Conservation (phyloP, 768 basidiomycete species). For the Cyathus striatus region DNA sequence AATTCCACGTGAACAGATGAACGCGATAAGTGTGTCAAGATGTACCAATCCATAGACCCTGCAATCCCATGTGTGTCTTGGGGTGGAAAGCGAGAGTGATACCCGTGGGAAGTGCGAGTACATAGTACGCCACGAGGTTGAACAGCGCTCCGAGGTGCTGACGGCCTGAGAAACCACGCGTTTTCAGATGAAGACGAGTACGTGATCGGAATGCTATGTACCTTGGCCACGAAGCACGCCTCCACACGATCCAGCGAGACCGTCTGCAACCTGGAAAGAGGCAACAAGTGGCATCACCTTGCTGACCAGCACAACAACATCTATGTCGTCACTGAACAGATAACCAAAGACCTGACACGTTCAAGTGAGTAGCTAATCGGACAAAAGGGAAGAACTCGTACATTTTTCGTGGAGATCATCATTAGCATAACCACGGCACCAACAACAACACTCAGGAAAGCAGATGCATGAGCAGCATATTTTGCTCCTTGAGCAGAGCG, state of each 20-base stretch:
- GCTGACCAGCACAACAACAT: slow-evolving; percentile 54
- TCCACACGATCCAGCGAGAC: slow-evolving; percentile 54
- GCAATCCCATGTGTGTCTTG: slow-evolving; percentile 38
- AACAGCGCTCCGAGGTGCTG: slow-evolving; percentile 74
- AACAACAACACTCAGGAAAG: slow-evolving; percentile 55
- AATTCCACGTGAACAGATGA: slow-evolving; percentile 10
- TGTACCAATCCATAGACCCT: slow-evolving; percentile 78
- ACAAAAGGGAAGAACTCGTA: slow-evolving; percentile 18
- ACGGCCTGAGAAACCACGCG: slow-evolving; percentile 41
- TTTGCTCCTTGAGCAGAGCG: slow-evolving; percentile 48
- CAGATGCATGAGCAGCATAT: slow-evolving; percentile 56
- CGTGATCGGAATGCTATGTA: slow-evolving; percentile 15
- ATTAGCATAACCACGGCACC: slow-evolving; percentile 55
- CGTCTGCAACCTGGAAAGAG: slow-evolving; percentile 79
- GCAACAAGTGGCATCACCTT: slow-evolving; percentile 71
- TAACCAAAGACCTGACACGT: slow-evolving; percentile 53
- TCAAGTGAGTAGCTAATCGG: background rate
- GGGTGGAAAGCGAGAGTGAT: slow-evolving; percentile 64
- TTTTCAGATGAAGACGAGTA: background rate
- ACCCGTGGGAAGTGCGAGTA: slow-evolving; percentile 75
- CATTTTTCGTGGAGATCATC: slow-evolving; percentile 54
- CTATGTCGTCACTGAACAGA: slow-evolving; percentile 61
- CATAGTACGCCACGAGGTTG: slow-evolving; percentile 74
- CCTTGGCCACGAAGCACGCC: slow-evolving; percentile 83
- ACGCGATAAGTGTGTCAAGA: slow-evolving; percentile 27